A percentile compares a stretch with the other conserved stretches of the same genome.
Conservation (phyloP, 495 filamentous ascomycete genomes). For the Aspergillus homomorphus region DNA sequence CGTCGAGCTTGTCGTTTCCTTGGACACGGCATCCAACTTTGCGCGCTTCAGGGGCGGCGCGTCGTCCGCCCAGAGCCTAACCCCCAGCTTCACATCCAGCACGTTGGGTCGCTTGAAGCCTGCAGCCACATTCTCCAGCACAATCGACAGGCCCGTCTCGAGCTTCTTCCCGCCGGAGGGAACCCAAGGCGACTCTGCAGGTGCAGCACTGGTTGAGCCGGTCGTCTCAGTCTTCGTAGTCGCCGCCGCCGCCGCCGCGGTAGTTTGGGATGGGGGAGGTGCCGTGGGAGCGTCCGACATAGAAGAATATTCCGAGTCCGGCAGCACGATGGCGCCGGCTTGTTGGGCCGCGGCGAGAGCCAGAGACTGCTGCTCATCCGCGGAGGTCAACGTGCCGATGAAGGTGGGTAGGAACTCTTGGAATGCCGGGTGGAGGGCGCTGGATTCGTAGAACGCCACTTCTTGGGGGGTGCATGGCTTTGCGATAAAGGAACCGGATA, state of each 20-base stretch:
- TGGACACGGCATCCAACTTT: slow-evolving; percentile 74
- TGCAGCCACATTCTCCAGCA: slow-evolving; percentile 79
- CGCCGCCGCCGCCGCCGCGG: slow-evolving; percentile 7
- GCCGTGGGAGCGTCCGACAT: slow-evolving; percentile 16
- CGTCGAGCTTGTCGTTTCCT: slow-evolving; percentile 73
- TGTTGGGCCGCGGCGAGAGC: slow-evolving; percentile 42
- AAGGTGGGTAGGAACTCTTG: slow-evolving; percentile 78
- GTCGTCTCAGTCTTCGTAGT: slow-evolving; percentile 6
- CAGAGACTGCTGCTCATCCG: slow-evolving; percentile 50
- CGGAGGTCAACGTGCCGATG: slow-evolving; percentile 67
- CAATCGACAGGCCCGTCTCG: slow-evolving; percentile 72
- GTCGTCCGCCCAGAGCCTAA: slow-evolving; percentile 80
- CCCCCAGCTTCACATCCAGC: slow-evolving; percentile 90
- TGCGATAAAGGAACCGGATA: slow-evolving; percentile 80
- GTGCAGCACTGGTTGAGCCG: background rate
- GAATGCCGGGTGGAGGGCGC: slow-evolving; percentile 64
- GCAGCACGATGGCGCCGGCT: slow-evolving; percentile 38
- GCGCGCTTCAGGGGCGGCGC: slow-evolving; percentile 72
- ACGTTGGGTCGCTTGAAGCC: slow-evolving; percentile 87
- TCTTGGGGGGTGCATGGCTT: slow-evolving; percentile 90
- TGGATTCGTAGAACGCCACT: slow-evolving; percentile 88
- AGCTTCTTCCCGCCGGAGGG: slow-evolving; percentile 56
- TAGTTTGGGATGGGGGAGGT: slow-evolving; percentile 7
- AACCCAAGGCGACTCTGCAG: slow-evolving; percentile 37
- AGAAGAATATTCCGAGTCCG: slow-evolving; percentile 32